Conservation (phyloP, 495 filamentous ascomycete genomes). For the Jackrogersella minutella region DNA sequence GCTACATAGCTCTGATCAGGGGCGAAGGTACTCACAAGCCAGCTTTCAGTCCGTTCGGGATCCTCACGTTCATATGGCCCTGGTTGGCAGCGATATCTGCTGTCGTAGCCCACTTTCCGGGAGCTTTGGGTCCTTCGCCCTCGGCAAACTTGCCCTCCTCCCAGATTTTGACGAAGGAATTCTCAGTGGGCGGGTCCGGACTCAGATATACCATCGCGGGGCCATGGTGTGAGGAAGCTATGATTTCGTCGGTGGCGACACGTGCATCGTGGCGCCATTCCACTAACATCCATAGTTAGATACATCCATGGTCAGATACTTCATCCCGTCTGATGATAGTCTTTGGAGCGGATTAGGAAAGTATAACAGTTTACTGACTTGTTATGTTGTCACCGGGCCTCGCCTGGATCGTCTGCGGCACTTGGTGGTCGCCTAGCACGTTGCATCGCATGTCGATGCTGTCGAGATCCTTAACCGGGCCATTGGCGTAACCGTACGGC, state of each 20-base stretch:
- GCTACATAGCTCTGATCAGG: not conserved
- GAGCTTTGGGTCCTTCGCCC: constrained; percentile 22
- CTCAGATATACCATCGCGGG: constrained; percentile 57
- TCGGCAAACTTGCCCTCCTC: constrained; percentile 53
- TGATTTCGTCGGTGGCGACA: constrained; percentile 51
- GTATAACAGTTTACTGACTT: constrained; percentile 48
- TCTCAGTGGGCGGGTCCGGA: constrained; percentile 51
- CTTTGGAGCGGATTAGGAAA: too few relatives aligned
- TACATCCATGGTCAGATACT: too few relatives aligned
- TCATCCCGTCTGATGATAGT: too few relatives aligned
- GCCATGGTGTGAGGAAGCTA: constrained; percentile 53
- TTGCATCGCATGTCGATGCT: constrained; percentile 58
- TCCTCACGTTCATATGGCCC: constrained; percentile 53
- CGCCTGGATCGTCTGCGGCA: constrained; percentile 52
- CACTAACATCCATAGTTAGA: too few relatives aligned
- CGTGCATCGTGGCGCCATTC: constrained; percentile 51
- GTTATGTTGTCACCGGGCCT: constrained; percentile 55
- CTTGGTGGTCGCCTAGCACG: constrained; percentile 50
- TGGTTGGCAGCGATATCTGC: constrained; percentile 50
- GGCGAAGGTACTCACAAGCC: constrained; percentile 45
- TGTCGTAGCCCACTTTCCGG: constrained; percentile 52
- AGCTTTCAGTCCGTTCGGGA: constrained; percentile 53
- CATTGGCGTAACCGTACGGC: constrained; percentile 53
- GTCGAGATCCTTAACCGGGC: constrained; percentile 55
- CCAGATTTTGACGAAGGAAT: constrained; percentile 59